A percentile compares a stretch with the other conserved stretches of the same genome.
phyloP scores from a whole-genome alignment of 2,329 filamentous ascomycete genomes.

The Mycocentrospora acerina region DNA sequence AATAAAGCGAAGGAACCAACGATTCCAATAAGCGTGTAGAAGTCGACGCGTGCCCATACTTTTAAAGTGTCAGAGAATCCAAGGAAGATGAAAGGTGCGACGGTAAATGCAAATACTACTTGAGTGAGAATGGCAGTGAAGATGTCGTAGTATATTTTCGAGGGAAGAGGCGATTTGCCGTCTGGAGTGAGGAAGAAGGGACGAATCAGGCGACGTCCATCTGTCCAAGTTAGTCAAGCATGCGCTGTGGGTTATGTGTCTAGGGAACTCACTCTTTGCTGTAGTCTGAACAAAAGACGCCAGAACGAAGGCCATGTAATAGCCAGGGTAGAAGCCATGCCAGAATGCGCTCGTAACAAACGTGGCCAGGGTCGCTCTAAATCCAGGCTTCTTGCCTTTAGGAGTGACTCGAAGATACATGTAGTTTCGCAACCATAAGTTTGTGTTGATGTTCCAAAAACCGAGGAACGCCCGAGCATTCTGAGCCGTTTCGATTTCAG shows the following conservation, averaged over 20 bases:
- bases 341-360: constrained; percentile 94
- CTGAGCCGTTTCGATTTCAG: constrained; percentile 83
- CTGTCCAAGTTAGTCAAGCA: constrained; percentile 48
- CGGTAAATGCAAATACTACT: constrained; percentile 78
- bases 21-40: constrained; percentile 75
- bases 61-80: constrained; percentile 67
- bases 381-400: constrained; percentile 92
- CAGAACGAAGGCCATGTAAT: constrained; percentile 87
- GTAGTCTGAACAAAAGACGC: constrained; percentile 90
- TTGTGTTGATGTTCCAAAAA: constrained; percentile 98
- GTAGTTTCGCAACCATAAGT: constrained; percentile 94
- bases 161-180: constrained; percentile 55
- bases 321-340: constrained; percentile 98
- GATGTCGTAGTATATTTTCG: constrained; percentile 86
- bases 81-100: constrained; percentile 83
- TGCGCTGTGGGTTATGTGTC: neutral
- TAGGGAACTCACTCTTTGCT: constrained; percentile 77
- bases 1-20: constrained; percentile 71
- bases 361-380: constrained; percentile 89
- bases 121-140: constrained; percentile 76
- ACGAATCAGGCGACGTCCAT: constrained; percentile 83
- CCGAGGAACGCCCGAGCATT: constrained; percentile 91
- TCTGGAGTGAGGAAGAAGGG: constrained; percentile 88
- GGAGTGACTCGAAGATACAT: constrained; percentile 94
- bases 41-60: constrained; percentile 86